Percentiles rank a stretch among this genome's conserved stretches.
phyloP scores from a whole-genome alignment of 2,329 filamentous ascomycete genomes.

The Tympanopsis confertula region DNA sequence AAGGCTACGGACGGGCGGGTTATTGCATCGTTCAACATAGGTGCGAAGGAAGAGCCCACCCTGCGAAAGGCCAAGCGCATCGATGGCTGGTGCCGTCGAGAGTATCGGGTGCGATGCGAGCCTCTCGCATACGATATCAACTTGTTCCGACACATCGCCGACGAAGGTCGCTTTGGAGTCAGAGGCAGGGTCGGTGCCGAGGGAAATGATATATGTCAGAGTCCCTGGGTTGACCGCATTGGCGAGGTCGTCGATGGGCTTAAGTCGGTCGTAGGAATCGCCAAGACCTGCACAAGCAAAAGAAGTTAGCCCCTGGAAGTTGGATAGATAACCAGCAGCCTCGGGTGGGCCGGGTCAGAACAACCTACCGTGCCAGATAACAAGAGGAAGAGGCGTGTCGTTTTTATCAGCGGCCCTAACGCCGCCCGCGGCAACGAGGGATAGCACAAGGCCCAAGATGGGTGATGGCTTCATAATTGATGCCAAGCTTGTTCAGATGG shows the following conservation, averaged over 20 bases:
- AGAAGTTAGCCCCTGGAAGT: slow-evolving; percentile 1
- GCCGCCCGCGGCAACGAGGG: slow-evolving; percentile 41
- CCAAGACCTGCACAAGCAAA: slow-evolving; percentile 30
- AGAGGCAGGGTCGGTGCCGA: slow-evolving; percentile 52
- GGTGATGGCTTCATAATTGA: too few species aligned
- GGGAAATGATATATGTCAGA: slow-evolving; percentile 66
- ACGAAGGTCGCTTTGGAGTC: slow-evolving; percentile 82
- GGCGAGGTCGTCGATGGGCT: slow-evolving; percentile 59
- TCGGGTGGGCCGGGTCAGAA: slow-evolving; percentile 27
- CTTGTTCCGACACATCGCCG: slow-evolving; percentile 74
- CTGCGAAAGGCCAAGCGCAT: slow-evolving; percentile 89
- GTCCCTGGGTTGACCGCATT: slow-evolving; percentile 69
- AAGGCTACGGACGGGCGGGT: slow-evolving; percentile 41
- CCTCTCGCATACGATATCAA: slow-evolving; percentile 66
- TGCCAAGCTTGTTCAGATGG: too few species aligned
- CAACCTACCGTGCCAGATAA: slow-evolving; percentile 74
- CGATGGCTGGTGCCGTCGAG: slow-evolving; percentile 69
- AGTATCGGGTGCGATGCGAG: slow-evolving; percentile 69
- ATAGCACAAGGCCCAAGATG: too few species aligned
- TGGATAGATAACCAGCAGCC: slow-evolving; percentile 8
- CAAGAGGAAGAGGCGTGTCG: slow-evolving; percentile 66
- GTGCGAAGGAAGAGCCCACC: slow-evolving; percentile 91
- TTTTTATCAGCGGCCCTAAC: slow-evolving; percentile 29
- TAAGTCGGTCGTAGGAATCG: slow-evolving; percentile 66
- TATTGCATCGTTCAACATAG: slow-evolving; percentile 78